phyloP scores from a whole-genome alignment of 441 rosid genomes.

The Adansonia rubrostipa region DNA sequence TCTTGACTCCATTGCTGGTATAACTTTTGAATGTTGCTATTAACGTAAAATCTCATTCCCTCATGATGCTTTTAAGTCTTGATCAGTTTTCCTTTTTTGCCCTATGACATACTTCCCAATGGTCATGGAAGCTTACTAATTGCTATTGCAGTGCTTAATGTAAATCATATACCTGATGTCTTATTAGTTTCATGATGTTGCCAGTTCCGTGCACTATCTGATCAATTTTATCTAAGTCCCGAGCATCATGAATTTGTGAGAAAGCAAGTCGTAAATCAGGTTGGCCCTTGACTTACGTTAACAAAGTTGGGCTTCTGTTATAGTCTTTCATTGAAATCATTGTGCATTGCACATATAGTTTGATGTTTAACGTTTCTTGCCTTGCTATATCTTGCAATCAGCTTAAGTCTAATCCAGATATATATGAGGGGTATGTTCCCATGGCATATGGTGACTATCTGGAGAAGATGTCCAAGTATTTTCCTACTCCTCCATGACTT shows the following conservation, averaged over 20 bases:
- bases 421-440: conserved; percentile 56
- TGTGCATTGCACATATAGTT: conserved; percentile 11
- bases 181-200: conserved; percentile 34
- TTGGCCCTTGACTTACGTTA: conserved; percentile 25
- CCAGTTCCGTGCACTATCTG: conserved; percentile 61
- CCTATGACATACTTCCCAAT: not conserved
- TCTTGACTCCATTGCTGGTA: not conserved
- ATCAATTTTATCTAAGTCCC: conserved; percentile 50
- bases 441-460: conserved; percentile 55
- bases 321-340: conserved; percentile 1
- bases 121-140: conserved; percentile 10
- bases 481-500: conserved; percentile 25
- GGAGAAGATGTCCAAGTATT: conserved; percentile 60
- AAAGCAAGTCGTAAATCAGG: conserved; percentile 52
- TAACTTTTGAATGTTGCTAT: conserved; percentile 1
- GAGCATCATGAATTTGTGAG: conserved; percentile 60
- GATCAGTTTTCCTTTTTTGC: not conserved
- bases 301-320: conserved; percentile 2
- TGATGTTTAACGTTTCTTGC: conserved; percentile 26
- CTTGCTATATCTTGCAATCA: conserved; percentile 34
- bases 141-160: conserved; percentile 26
- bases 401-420: conserved; percentile 51
- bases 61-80: conserved; percentile 5
- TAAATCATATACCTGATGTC: conserved; percentile 15
- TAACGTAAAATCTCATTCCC: not conserved